Base-by-base conservation (phyloP, 1,139 yeast genomes). In the Suhomyces wounanorum region DNA sequence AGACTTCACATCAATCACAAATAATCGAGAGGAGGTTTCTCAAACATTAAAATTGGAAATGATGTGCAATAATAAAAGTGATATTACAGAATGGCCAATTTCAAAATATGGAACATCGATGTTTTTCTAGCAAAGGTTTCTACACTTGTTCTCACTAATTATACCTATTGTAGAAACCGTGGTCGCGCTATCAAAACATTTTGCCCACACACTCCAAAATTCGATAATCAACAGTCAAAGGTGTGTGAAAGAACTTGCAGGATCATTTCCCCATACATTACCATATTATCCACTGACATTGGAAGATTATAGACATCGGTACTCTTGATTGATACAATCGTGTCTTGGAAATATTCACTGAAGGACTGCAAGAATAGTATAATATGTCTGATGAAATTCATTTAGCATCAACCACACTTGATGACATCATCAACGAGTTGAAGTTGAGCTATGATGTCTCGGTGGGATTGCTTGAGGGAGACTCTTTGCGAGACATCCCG, bases 401-500 rank as follows among this genome's bases (percentile, higher is more conserved):
- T 36, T 64, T 72, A 10, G 78, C 79, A 13, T 69, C 80, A 4
- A 63, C 66, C 16, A 69, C 84, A 1, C 65, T 85, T 48, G 78
- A 78, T 45, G 80, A 79, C 53, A 78, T 86, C 21, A 70, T 85
- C 47, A 70, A 71, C 47, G 82, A 81, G 57, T 67, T 85, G 40
- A 73, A 77, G 48, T 67, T 85, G 52, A 71, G 79, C 1, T 85
- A 82, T 60, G 89, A 85, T 59, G 71, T 80, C 8, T 80, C 82
- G 36, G 72, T 78, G 14, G 90, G 91, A 1, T 64, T 81, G 47
- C 67, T 86, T 33, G 85, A 78, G 55, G 91, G 92, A 0, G 84
- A 82, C 26, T 65, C 77, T 17, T 72, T 81, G 1, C 69, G 79
- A 33, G 69, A 69, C 25, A 65, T 79, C 1, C 87, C 89, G 3